These are phyloP conservation scores for Pulveroboletus sp. DNA, from an alignment of 768 basidiomycete genomes.

Conservation along the genomic window DNA sequence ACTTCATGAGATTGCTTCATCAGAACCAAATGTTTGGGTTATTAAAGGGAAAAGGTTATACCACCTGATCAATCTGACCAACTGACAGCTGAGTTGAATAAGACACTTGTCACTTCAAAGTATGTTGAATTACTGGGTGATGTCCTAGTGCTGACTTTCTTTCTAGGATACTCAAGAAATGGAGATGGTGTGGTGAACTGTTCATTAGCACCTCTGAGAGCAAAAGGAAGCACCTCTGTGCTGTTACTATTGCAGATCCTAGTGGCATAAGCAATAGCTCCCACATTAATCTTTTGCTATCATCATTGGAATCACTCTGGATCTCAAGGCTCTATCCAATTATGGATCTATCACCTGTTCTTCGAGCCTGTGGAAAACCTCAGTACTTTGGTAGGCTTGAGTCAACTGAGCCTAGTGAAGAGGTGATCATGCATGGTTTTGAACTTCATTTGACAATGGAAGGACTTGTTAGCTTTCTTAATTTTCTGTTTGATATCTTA, in stretches of 20 bases:
- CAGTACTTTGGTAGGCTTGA: conserved; percentile 52
- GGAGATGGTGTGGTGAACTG: conserved; percentile 62
- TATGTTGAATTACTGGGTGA: conserved; percentile 9
- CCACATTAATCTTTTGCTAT: conserved; percentile 46
- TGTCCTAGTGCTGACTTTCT: conserved; percentile 2
- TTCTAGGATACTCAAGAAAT: conserved; percentile 52
- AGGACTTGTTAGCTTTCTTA: conserved; percentile 38
- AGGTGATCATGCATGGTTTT: conserved; percentile 37
- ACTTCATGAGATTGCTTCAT: neutral
- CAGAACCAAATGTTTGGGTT: neutral
- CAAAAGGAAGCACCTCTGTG: conserved; percentile 43
- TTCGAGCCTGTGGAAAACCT: conserved; percentile 44
- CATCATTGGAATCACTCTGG: conserved; percentile 36
- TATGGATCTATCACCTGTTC: conserved; percentile 41
- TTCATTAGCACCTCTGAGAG: conserved; percentile 36
- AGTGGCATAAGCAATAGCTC: conserved; percentile 40
- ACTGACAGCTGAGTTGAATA: conserved; percentile 7
- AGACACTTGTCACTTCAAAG: conserved; percentile 22
- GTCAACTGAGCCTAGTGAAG: conserved; percentile 38
- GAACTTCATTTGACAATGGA: conserved; percentile 43
- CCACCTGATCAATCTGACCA: conserved; percentile 2
- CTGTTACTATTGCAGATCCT: conserved; percentile 43
- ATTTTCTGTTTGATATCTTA: neutral
- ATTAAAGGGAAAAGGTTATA: conserved; percentile 15
- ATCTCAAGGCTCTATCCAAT: conserved; percentile 47